These are phyloP conservation scores for Vitis rupestris DNA, from an alignment of 164 flowering plant species.

Conservation along the genomic window DNA sequence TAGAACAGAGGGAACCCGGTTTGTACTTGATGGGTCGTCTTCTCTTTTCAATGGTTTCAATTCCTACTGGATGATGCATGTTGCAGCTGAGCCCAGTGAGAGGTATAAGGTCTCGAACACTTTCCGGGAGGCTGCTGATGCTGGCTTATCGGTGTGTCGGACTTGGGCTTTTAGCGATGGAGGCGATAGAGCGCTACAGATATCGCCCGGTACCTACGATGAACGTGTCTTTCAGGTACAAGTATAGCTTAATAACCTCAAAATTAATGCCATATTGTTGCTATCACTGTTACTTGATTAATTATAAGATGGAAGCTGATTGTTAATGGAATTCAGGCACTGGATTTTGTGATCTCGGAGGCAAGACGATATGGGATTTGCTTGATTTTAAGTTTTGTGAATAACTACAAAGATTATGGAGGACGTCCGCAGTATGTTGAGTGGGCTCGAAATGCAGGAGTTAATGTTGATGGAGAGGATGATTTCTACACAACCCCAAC, in stretches of 20 bases:
- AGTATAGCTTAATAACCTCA: no score
- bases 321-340: slow-evolving; percentile 25
- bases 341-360: slow-evolving; percentile 53
- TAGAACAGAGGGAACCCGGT: no score
- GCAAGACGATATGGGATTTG: slow-evolving; percentile 33
- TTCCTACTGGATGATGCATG: slow-evolving; percentile 53
- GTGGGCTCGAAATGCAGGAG: slow-evolving; percentile 43
- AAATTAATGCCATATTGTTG: no score
- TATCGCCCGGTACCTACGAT: slow-evolving; percentile 42
- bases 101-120: slow-evolving; percentile 29
- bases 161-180: slow-evolving; percentile 63
- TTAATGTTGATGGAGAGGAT: slow-evolving; percentile 23
- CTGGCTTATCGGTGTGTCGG: slow-evolving; percentile 36
- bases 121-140: slow-evolving; percentile 30
- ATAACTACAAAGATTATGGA: slow-evolving; percentile 49
- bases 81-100: slow-evolving; percentile 30
- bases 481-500: slow-evolving; percentile 39
- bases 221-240: slow-evolving; percentile 39
- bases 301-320: no score
- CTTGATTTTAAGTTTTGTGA: slow-evolving; percentile 35
- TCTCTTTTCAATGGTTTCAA: slow-evolving; percentile 47
- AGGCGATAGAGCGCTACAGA: slow-evolving; percentile 37
- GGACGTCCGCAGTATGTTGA: slow-evolving; percentile 46
- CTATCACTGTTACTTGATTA: no score
- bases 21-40: slow-evolving; percentile 18